A percentile compares a stretch with the other conserved stretches of the same genome.
These are phyloP conservation scores for Hymenoscyphus fraxineus DNA, from an alignment of 2,329 filamentous ascomycete species.

Conservation along the genomic window DNA sequence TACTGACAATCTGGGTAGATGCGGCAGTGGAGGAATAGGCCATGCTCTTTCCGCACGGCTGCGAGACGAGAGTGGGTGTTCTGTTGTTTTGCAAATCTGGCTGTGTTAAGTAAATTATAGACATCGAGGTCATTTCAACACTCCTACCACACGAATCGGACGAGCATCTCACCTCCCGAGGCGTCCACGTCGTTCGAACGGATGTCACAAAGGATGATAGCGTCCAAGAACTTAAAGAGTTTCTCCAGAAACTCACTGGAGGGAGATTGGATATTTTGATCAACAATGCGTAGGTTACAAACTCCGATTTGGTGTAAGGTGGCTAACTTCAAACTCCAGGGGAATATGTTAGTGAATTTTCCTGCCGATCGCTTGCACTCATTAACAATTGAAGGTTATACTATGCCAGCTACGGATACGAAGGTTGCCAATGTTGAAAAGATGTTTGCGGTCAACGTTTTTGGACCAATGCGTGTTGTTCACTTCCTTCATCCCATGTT, in stretches of 20 bases:
- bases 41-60: neutral
- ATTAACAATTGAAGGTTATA: neutral
- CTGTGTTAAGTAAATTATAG: neutral
- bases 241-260: conserved; percentile 1
- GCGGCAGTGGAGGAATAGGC: neutral
- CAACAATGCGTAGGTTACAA: neutral
- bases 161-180: neutral
- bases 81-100: neutral
- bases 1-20: neutral
- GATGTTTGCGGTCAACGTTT: neutral
- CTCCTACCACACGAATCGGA: neutral
- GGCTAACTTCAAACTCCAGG: neutral
- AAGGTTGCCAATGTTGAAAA: neutral
- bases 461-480: neutral
- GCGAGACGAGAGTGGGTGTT: neutral
- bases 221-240: neutral
- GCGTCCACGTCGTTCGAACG: neutral
- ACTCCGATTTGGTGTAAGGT: neutral
- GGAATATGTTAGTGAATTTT: neutral
- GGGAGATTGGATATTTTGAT: conserved; percentile 1
- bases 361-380: neutral
- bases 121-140: conserved; percentile 1
- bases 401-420: neutral
- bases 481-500: conserved; percentile 17
- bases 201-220: neutral